These are phyloP conservation scores for Mollisiaceae sp. DNA, from an alignment of 2,329 filamentous ascomycete genomes.

Conservation along the genomic window DNA sequence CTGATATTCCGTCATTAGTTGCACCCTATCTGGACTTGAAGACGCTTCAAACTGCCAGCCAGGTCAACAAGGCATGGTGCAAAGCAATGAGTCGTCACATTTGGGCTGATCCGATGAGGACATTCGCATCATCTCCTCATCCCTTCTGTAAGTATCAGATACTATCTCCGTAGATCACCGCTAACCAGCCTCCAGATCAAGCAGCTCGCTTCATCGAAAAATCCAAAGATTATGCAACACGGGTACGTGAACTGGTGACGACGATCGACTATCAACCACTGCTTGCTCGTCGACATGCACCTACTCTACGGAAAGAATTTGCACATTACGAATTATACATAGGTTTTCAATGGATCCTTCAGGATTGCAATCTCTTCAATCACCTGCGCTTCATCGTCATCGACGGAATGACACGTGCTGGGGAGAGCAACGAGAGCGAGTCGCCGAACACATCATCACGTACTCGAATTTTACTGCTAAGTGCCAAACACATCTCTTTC, in stretches of 20 bases:
- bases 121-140: constrained; percentile 14
- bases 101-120: constrained; percentile 34
- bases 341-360: constrained; percentile 11
- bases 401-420: constrained; percentile 10
- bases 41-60: constrained; percentile 20
- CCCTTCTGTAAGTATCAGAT: constrained; percentile 27
- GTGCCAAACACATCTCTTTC: neutral
- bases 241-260: constrained; percentile 47
- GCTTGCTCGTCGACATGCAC: constrained; percentile 6
- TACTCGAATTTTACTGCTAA: constrained; percentile 10
- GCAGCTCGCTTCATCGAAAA: neutral
- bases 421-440: neutral
- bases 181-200: constrained; percentile 1
- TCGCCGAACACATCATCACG: neutral
- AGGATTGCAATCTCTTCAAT: constrained; percentile 10
- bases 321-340: constrained; percentile 11
- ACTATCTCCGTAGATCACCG: neutral
- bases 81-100: constrained; percentile 22
- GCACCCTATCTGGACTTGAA: constrained; percentile 27
- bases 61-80: constrained; percentile 30
- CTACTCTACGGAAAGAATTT: neutral
- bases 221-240: neutral
- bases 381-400: constrained; percentile 26
- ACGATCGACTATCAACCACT: constrained; percentile 53
- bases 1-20: constrained; percentile 20